These are phyloP conservation scores for Teratosphaeria gauchensis DNA, from an alignment of 2,329 filamentous ascomycete species.

Conservation along the genomic window DNA sequence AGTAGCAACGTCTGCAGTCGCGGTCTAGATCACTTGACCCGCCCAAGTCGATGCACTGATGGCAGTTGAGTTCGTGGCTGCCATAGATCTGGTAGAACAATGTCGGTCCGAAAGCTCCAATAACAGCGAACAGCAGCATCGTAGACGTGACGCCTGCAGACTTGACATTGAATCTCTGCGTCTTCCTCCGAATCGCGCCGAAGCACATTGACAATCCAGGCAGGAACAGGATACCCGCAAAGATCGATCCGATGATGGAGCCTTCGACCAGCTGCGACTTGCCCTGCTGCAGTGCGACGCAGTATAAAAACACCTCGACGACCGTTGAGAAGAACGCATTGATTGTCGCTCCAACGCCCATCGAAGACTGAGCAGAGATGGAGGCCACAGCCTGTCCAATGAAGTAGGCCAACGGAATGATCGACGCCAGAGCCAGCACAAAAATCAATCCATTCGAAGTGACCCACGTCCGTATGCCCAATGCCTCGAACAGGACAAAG, in stretches of 20 bases:
- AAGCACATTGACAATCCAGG: slow-evolving; percentile 98
- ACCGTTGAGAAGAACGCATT: slow-evolving; percentile 98
- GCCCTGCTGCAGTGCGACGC: slow-evolving; percentile 81
- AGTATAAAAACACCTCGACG: slow-evolving; percentile 96
- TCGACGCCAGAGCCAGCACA: slow-evolving; percentile 71
- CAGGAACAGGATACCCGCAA: slow-evolving; percentile 88
- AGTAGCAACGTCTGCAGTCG: slow-evolving; percentile 90
- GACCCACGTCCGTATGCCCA: slow-evolving; percentile 62
- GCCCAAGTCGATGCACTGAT: slow-evolving; percentile 40
- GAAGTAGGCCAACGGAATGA: slow-evolving; percentile 95
- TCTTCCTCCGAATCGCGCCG: slow-evolving; percentile 94
- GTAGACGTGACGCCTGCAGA: slow-evolving; percentile 95
- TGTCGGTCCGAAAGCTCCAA: slow-evolving; percentile 89
- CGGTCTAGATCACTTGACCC: slow-evolving; percentile 42
- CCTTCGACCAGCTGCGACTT: slow-evolving; percentile 91
- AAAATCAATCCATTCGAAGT: slow-evolving; percentile 84
- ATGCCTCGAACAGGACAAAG: slow-evolving; percentile 59
- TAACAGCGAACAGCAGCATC: slow-evolving; percentile 92
- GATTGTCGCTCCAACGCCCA: slow-evolving; percentile 93
- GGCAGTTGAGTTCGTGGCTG: slow-evolving; percentile 88
- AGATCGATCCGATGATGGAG: slow-evolving; percentile 95
- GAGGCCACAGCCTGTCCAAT: slow-evolving; percentile 97
- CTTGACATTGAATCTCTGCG: slow-evolving; percentile 92
- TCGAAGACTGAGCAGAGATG: slow-evolving; percentile 95
- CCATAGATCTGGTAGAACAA: slow-evolving; percentile 98